phyloP scores from a whole-genome alignment of 371 early-diverging fungal genomes.

The Mucor irregularis region DNA sequence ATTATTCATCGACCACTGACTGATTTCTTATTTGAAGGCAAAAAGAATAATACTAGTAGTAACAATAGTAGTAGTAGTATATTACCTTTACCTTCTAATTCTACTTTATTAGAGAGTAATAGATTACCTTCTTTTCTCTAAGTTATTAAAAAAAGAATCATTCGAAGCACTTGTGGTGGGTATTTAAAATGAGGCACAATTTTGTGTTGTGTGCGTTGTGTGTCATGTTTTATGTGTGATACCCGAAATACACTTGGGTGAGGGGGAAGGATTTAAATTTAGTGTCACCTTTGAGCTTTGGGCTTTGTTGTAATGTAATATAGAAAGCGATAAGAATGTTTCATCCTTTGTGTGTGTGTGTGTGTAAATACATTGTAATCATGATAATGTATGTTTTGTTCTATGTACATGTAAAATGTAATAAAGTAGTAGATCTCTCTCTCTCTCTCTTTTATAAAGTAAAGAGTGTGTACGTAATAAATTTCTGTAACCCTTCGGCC shows the following conservation, averaged over 20 bases:
- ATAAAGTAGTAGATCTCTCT: too few relatives aligned
- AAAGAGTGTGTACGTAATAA: not conserved
- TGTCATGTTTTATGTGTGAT: not conserved
- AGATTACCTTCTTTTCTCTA: not conserved
- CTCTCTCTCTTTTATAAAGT: not conserved
- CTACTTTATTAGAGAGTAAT: not conserved
- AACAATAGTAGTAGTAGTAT: too few relatives aligned
- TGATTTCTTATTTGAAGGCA: slow-evolving; percentile 28
- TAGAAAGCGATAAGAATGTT: too few relatives aligned
- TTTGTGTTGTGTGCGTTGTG: too few relatives aligned
- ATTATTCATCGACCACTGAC: slow-evolving; percentile 37
- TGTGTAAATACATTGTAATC: too few relatives aligned
- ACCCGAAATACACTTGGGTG: not conserved
- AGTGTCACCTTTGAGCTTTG: not conserved
- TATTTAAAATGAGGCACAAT: not conserved
- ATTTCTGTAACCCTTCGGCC: slow-evolving; percentile 27
- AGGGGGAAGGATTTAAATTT: not conserved
- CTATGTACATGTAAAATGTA: too few relatives aligned
- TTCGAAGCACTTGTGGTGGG: not conserved
- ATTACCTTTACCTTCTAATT: not conserved
- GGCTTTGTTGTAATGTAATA: too few relatives aligned
- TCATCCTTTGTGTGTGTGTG: too few relatives aligned
- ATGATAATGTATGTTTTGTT: too few relatives aligned
- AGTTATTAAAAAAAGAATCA: not conserved
- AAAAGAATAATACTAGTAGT: too few relatives aligned